Evolutionary conservation across 768 basidiomycete genomes (phyloP).

Genomic region (Pleurotus citrinopileatus): DNA sequence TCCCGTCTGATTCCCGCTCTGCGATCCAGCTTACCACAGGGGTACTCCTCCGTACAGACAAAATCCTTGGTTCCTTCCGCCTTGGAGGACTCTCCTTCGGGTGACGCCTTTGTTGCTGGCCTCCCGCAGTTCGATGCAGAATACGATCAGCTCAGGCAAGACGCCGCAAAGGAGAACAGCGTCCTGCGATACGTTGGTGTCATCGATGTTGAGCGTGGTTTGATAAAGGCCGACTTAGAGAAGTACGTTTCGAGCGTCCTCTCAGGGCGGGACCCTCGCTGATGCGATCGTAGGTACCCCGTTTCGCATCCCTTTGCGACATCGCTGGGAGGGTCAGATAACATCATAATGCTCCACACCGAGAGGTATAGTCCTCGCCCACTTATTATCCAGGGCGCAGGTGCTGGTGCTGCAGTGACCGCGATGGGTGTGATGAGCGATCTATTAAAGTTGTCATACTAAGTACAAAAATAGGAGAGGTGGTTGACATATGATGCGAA

Average conservation of each 20-base stretch:
- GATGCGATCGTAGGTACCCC: slow-evolving; percentile 62
- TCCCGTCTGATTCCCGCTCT: slow-evolving; percentile 67
- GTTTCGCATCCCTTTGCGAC: slow-evolving; percentile 92
- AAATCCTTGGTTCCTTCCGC: slow-evolving; percentile 81
- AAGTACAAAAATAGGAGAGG: too few species aligned
- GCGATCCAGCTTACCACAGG: slow-evolving; percentile 27
- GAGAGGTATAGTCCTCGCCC: slow-evolving; percentile 87
- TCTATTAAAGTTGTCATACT: slow-evolving; percentile 55
- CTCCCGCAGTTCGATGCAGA: slow-evolving; percentile 82
- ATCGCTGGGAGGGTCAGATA: slow-evolving; percentile 93
- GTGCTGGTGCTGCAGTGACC: slow-evolving; percentile 97
- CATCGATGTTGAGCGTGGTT: slow-evolving; percentile 70
- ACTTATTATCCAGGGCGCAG: slow-evolving; percentile 91
- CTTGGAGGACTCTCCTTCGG: slow-evolving; percentile 63
- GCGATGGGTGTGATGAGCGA: slow-evolving; percentile 98
- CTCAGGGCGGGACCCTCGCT: slow-evolving; percentile 1
- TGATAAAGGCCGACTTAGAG: slow-evolving; percentile 85
- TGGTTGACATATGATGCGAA: too few species aligned
- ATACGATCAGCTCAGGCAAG: slow-evolving; percentile 72
- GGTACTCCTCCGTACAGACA: slow-evolving; percentile 76
- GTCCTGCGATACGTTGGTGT: slow-evolving; percentile 95
- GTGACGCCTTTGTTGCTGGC: slow-evolving; percentile 78
- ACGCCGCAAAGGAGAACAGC: slow-evolving; percentile 75
- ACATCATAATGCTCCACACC: slow-evolving; percentile 97
- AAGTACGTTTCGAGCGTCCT: slow-evolving; percentile 51